These are phyloP conservation scores for Perkinsus chesapeaki DNA, from an alignment of 169 alveolate genomes.

Conservation along the genomic window DNA sequence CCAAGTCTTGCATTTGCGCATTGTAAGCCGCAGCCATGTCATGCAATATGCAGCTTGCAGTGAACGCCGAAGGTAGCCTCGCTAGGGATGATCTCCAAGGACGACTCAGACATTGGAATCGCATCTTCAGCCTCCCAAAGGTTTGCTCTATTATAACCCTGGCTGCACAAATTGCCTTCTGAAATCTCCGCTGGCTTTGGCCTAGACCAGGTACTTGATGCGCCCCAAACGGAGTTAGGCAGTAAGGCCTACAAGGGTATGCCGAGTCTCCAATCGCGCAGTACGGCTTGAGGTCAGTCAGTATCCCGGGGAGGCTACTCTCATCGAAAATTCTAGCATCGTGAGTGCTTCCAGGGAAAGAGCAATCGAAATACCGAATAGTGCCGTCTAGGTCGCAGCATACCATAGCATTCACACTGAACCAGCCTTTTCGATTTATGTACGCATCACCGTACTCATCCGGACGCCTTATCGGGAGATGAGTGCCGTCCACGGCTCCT, in stretches of 20 bases:
- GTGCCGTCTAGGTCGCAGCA: no score
- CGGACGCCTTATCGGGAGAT: no score
- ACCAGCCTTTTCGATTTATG: no score
- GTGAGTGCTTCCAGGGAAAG: no score
- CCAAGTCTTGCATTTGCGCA: no score
- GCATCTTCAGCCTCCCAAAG: neutral
- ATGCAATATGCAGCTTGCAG: neutral
- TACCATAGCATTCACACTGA: no score
- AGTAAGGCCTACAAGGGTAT: neutral
- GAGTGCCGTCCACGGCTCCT: no score
- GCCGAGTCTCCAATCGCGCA: neutral
- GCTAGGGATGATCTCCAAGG: neutral
- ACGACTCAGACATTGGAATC: neutral
- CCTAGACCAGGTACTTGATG: neutral
- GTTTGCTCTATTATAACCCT: neutral
- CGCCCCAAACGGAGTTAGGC: neutral
- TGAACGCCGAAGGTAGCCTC: neutral
- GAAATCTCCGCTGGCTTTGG: neutral
- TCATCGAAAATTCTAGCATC: neutral
- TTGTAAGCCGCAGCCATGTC: no score
- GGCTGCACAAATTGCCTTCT: neutral
- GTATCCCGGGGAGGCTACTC: neutral
- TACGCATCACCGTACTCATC: no score
- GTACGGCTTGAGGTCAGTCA: neutral
- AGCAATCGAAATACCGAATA: no score